These are phyloP conservation scores for Austroboletus novae-zelandiae DNA, from an alignment of 1,284 basidiomycete species.

Conservation along the genomic window DNA sequence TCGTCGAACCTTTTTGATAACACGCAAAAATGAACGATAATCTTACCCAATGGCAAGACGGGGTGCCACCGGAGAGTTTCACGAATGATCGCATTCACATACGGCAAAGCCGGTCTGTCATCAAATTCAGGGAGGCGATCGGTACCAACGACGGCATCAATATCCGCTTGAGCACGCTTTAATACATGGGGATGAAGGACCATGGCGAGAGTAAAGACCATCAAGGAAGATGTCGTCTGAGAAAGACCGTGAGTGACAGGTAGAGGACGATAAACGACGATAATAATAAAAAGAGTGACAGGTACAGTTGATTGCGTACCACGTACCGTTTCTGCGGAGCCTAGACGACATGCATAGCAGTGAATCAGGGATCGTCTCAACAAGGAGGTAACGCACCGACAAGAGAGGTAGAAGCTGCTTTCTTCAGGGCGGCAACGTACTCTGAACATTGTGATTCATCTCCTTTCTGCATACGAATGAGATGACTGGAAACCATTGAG, in stretches of 20 bases:
- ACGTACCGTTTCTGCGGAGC: conserved; percentile 14
- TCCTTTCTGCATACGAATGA: conserved; percentile 5
- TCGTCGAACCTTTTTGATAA: not conserved
- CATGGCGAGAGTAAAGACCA: conserved; percentile 35
- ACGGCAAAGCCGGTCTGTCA: conserved; percentile 38
- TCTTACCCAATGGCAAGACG: conserved; percentile 15
- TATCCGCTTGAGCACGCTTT: conserved; percentile 21
- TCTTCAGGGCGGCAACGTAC: conserved; percentile 8
- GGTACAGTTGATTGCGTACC: not conserved
- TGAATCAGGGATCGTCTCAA: not conserved
- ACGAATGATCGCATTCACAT: conserved; percentile 36
- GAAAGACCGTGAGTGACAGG: not conserved
- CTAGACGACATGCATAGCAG: not conserved
- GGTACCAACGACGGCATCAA: conserved; percentile 36
- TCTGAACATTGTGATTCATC: conserved; percentile 4
- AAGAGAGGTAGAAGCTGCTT: conserved; percentile 8
- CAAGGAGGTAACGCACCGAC: conserved; percentile 5
- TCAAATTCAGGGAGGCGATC: conserved; percentile 37
- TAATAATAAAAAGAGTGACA: no score
- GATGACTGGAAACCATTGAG: conserved; percentile 18
- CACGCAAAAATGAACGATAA: no score
- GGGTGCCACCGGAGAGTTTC: conserved; percentile 34
- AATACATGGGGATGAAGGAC: conserved; percentile 30
- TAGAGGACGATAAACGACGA: no score
- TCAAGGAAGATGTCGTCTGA: conserved; percentile 11